phyloP scores from a whole-genome alignment of 768 basidiomycete genomes.

The Cubamyces lactineus region DNA sequence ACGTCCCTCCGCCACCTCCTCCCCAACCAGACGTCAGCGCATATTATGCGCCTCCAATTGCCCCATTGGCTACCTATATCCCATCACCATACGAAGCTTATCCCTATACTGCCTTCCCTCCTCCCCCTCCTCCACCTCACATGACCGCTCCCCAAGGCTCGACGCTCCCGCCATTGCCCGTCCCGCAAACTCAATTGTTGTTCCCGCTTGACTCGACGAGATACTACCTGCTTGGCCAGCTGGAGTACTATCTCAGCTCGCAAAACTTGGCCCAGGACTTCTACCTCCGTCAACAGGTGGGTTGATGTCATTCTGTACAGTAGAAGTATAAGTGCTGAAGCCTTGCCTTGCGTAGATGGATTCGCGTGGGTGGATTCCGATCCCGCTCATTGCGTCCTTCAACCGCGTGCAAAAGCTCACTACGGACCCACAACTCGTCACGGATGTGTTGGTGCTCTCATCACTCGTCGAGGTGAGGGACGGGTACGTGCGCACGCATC shows the following conservation, averaged over 20 bases:
- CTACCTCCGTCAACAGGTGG: constrained; percentile 76
- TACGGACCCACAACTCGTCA: constrained; percentile 57
- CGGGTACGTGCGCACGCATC: constrained; percentile 68
- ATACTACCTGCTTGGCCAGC: constrained; percentile 74
- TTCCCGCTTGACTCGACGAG: constrained; percentile 68
- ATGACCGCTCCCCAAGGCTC: constrained; percentile 15
- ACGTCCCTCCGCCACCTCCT: constrained; percentile 29
- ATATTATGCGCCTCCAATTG: constrained; percentile 25
- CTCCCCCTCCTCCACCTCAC: constrained; percentile 32
- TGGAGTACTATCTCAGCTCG: constrained; percentile 91
- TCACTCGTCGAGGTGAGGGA: constrained; percentile 69
- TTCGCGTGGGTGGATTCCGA: constrained; percentile 82
- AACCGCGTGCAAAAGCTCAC: constrained; percentile 79
- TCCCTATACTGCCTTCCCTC: constrained; percentile 21
- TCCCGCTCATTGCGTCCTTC: constrained; percentile 82
- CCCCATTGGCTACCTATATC: constrained; percentile 28
- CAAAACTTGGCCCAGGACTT: constrained; percentile 91
- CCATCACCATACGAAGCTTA: constrained; percentile 25
- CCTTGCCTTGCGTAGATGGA: constrained; percentile 70
- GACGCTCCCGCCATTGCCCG: constrained; percentile 42
- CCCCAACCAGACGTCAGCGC: constrained; percentile 29
- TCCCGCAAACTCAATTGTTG: constrained; percentile 47
- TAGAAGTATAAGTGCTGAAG: constrained; percentile 10
- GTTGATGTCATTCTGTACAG: constrained; percentile 32
- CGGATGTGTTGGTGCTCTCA: constrained; percentile 71